phyloP scores from a whole-genome alignment of 176 grass and related monocot species.

The Metroxylon sagu region DNA sequence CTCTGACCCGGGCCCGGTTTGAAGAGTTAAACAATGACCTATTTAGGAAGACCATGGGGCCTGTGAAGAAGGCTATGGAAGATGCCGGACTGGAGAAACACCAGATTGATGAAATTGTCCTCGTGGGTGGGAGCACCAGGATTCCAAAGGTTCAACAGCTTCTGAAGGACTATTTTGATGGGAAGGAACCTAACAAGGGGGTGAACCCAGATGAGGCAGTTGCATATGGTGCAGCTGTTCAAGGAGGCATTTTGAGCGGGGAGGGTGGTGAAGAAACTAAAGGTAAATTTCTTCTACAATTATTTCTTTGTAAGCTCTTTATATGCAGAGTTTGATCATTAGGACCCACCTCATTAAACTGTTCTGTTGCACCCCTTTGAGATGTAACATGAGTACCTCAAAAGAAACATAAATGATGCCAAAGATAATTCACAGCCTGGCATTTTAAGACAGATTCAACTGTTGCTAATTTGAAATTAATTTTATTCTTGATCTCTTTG shows the following conservation, averaged over 20 bases:
- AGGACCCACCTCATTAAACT: too few species aligned
- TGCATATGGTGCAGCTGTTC: conserved; percentile 55
- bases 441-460: too few species aligned
- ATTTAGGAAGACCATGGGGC: conserved; percentile 67
- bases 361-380: too few species aligned
- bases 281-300: conserved; percentile 17
- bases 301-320: too few species aligned
- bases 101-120: conserved; percentile 77
- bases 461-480: too few species aligned
- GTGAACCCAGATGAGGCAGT: conserved; percentile 68
- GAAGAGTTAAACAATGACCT: conserved; percentile 69
- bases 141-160: conserved; percentile 77
- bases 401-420: too few species aligned
- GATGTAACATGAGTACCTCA: too few species aligned
- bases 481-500: too few species aligned
- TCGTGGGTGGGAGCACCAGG: conserved; percentile 66
- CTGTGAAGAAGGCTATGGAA: conserved; percentile 66
- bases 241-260: conserved; percentile 70
- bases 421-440: too few species aligned
- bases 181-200: conserved; percentile 62
- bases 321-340: too few species aligned
- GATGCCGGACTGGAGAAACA: conserved; percentile 59
- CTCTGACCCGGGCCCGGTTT: conserved; percentile 55
- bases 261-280: conserved; percentile 58
- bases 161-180: conserved; percentile 56